Evolutionary conservation across 202 grass and related monocot genomes (phyloP), one percentile per base, ranked within the genome.

Genomic region (Carex arenaria): DNA sequence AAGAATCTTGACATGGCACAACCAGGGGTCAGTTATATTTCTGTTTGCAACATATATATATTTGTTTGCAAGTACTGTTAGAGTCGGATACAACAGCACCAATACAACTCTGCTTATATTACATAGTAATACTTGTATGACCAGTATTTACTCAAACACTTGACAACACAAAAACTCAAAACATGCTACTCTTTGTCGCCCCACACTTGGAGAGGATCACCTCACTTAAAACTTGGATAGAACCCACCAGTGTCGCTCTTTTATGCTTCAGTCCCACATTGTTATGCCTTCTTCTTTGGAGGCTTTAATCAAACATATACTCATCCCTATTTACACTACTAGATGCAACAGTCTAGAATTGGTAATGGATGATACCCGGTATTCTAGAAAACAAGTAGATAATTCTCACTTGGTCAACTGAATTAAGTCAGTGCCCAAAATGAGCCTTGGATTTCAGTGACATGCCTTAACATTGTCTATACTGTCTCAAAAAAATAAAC

Each of bases 1-100:
- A 98, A 98, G 88, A 95, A 89, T 85, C 84, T 98, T 56, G 96
- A 95, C 67, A 89, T 94, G 87, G 92, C 95, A 80, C 94, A 87
- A 1, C 95, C 95, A 38, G 92, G 95, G 84, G 95, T 98, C 84
- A 89, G 90, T 87, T 64, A 12, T 82, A 80, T 83, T 67, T 61
- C 12, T 87, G 69, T 61, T 9, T 64, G 61, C 20, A 59, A 32
- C 28, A n/a, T 12, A 75, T 10, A n/a, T 77, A n/a, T 77, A 55
- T 56, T 77, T 57, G 49, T 77, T 20, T 77, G 13, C 11, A 55
- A 30, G 7, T 54, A 23, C 40, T 51, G 28, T 55, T 54, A 32
- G 49, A 17, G 26, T 76, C 6, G 22, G 14, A 56, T 8, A 56
- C 14, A 55, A 14, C 13, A 77, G 72, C 26, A 57, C 26, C 11